Conservation (phyloP, 2,329 filamentous ascomycete genomes). For the Colletotrichum cordylinicola region DNA sequence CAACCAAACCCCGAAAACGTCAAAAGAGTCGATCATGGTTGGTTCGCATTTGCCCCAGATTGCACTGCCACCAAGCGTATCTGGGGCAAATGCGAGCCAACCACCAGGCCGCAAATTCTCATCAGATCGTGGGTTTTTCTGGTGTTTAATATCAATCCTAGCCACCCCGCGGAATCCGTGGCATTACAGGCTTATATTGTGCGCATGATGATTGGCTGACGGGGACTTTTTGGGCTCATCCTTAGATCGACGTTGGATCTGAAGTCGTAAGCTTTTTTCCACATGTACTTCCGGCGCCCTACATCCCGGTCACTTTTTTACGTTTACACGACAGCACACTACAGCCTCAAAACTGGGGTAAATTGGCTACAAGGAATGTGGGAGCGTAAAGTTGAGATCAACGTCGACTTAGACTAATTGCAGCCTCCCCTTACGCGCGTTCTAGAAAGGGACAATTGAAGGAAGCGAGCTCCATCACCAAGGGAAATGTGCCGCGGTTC, state of each 20-base stretch:
- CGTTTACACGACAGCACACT: not conserved
- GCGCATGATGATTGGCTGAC: not conserved
- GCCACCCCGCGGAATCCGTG: not conserved
- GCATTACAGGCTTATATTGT: not conserved
- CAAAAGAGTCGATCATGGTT: not conserved
- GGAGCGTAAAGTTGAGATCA: not conserved
- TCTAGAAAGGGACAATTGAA: not conserved
- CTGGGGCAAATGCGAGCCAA: slow-evolving; percentile 1
- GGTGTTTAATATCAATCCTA: not conserved
- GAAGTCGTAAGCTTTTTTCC: not conserved
- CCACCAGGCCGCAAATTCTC: not conserved
- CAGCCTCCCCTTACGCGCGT: not conserved
- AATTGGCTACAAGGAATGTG: not conserved
- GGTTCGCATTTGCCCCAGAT: not conserved
- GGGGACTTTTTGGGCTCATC: not conserved
- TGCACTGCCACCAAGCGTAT: not conserved
- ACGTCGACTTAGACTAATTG: not conserved
- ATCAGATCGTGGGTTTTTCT: not conserved
- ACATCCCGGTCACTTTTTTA: not conserved
- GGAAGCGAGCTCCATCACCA: not conserved
- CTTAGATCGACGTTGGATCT: not conserved
- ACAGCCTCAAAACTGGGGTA: not conserved
- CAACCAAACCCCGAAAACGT: not conserved
- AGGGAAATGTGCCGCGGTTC: not conserved
- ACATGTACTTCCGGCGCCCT: not conserved